Evolutionary conservation across 2,329 filamentous ascomycete species (phyloP), one percentile per base, ranked within the genome.

Genomic region (Beauveria sp.): DNA sequence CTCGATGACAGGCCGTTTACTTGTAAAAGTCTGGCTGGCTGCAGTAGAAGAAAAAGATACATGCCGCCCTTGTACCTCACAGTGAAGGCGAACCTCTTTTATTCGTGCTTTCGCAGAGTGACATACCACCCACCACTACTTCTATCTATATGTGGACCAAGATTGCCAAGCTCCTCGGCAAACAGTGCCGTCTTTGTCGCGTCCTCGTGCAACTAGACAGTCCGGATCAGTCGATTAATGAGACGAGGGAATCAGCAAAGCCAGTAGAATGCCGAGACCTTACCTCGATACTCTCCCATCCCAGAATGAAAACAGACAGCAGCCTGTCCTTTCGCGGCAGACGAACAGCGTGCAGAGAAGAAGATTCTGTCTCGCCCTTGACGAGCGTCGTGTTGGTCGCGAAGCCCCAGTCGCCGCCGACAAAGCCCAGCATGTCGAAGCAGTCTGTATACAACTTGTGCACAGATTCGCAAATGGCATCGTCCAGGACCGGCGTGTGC

Each of bases 221-320:
- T 7, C 8, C 34, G 7, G 12, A 30, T 55, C 28, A 34, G 40
- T 26, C 18, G 3, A 24, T 28, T 51, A 24, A 37, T 14, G 26
- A n/a, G 7, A 12, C 20, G 14, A 53, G 10, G 18, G 10, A 6
- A 43, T 37, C 9, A 52, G 20, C 20, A 50, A 48, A 20, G 8
- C 16, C 0, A 40, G 1, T 22, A 14, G 48, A 43, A 41, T 12
- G 30, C 8, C 6, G 34, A 54, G 10, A 24, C 5, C 40, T 24
- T 34, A 51, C 52, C 51, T 56, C 44, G 18, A 55, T 56, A n/a
- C 59, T 61, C 34, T 61, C 59, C 59, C 59, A 61, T 5, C 52
- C 59, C 14, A 61, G 44, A 24, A 61, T 5, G 12, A 51, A 26
- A 16, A 61, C 46, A 1, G 52, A 54, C 34, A 61, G 52, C 46